phyloP scores from a whole-genome alignment of 176 grass and related monocot genomes.

The Tillandsia leiboldiana region DNA sequence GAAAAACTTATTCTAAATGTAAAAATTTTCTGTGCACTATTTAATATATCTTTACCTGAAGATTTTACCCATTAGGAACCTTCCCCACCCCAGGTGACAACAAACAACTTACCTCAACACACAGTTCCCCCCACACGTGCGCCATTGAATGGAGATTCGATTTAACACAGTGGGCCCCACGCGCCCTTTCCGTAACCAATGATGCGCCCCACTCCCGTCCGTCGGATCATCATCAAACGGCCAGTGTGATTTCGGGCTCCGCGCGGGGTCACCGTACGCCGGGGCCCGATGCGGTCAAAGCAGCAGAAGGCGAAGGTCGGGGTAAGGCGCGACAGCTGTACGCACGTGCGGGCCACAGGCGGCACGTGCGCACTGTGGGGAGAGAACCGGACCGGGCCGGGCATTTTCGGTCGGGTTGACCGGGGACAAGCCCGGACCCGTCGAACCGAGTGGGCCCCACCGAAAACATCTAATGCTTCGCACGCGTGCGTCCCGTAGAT shows the following conservation, averaged over 20 bases:
- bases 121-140: no score
- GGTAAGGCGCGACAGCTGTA: constrained; percentile 22
- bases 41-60: no score
- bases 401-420: constrained; percentile 29
- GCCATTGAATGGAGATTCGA: no score
- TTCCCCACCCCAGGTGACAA: no score
- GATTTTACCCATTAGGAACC: no score
- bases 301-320: background rate
- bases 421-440: constrained; percentile 25
- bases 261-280: constrained; percentile 11
- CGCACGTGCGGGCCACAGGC: constrained; percentile 27
- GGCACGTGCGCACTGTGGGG: constrained; percentile 25
- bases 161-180: no score
- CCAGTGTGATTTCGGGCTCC: background rate
- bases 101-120: no score
- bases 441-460: constrained; percentile 11
- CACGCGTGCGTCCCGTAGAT: constrained; percentile 1
- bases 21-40: no score
- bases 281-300: constrained; percentile 9
- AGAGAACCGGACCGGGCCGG: constrained; percentile 7
- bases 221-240: background rate
- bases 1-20: no score
- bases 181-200: background rate
- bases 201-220: background rate
- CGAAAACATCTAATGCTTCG: constrained; percentile 1